Base-by-base conservation (phyloP, 495 filamentous ascomycete genomes). In the Jackrogersella minutella region DNA sequence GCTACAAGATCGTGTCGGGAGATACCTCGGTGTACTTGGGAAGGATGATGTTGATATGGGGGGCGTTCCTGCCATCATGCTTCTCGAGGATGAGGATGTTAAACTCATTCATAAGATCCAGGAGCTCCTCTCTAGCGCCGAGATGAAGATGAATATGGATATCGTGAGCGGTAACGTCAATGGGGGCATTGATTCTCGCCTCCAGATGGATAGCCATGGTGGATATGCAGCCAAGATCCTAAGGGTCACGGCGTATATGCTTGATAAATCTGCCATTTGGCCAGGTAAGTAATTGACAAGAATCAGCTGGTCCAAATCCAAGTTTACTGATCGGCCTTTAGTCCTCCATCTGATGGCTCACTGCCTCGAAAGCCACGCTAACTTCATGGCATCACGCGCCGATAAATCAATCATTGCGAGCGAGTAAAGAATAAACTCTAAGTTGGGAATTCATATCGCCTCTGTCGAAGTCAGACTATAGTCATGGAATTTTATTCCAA, bases 191-290 rank as follows among this genome's bases (percentile, higher is more conserved):
- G 80, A 82, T 57, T 73, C 76, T 61, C 82, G 82, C 30, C 74
- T 90, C 26, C 84, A 85, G 19, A 84, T 84, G 64, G 84, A 85
- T 53, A 84, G 87, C 26, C 82, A 88, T 56, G 84, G 83, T 28
- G 92, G 93, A 49, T 93, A 90, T 76, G 91, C 91, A 37, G 88
- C 90, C 69, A 96, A 95, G 80, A 89, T 98, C 58, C 79, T 98
- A 69, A 83, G 90, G 68, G 86, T 94, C 53, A 95, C 92, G 64
- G 93, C 94, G 13, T 90, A 90, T 77, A 90, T 97, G 84, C 85
- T 99, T 59, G 93, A 95, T 64, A 89, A 92, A 74, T 90, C 91
- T 62, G 87, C 91, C 68, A 91, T 97, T 13, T 99, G 94, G 94
- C 94, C 94, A 76, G 87, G 92, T 94, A 82, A 80, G 86, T 81